Conservation (phyloP, 2,329 filamentous ascomycete species). For the Amylocarpus encephaloides region DNA sequence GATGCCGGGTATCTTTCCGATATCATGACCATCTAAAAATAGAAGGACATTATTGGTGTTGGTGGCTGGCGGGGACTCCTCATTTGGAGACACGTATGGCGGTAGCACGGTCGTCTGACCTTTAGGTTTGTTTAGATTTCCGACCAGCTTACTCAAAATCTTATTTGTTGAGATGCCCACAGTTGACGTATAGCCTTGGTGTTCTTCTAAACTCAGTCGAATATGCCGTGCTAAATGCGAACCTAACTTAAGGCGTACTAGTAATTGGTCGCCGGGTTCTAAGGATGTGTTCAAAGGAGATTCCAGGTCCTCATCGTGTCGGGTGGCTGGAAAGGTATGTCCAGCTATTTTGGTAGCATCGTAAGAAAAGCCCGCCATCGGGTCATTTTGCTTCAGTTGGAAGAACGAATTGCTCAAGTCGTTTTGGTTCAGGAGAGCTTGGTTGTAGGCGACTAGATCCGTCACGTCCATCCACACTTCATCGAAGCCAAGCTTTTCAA, state of each 20-base stretch:
- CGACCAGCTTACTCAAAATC: conserved; percentile 75
- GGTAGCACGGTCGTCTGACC: conserved; percentile 79
- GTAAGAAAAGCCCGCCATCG: conserved; percentile 73
- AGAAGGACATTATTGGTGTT: conserved; percentile 44
- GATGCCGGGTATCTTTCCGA: conserved; percentile 79
- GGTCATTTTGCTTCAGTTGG: conserved; percentile 64
- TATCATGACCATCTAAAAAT: conserved; percentile 71
- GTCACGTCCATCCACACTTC: conserved; percentile 73
- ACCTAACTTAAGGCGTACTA: conserved; percentile 60
- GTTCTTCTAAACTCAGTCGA: conserved; percentile 63
- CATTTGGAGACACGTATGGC: conserved; percentile 38
- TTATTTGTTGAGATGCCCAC: conserved; percentile 87
- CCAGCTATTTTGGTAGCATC: conserved; percentile 66
- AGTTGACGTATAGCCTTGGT: conserved; percentile 79
- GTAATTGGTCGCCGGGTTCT: conserved; percentile 16
- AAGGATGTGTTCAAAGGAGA: conserved; percentile 32
- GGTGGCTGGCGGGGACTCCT: conserved; percentile 23
- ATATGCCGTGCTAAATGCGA: conserved; percentile 76
- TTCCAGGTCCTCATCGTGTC: conserved; percentile 28
- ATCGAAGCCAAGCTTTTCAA: conserved; percentile 83
- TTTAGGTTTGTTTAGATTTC: conserved; percentile 77
- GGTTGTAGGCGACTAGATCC: conserved; percentile 79
- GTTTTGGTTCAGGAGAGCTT: conserved; percentile 60
- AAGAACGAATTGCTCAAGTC: conserved; percentile 70
- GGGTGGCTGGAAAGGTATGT: conserved; percentile 29